Evolutionary conservation across 2,329 filamentous ascomycete genomes (phyloP), one percentile per base, ranked within the genome.

Genomic region (Fusarium mangiferae): DNA sequence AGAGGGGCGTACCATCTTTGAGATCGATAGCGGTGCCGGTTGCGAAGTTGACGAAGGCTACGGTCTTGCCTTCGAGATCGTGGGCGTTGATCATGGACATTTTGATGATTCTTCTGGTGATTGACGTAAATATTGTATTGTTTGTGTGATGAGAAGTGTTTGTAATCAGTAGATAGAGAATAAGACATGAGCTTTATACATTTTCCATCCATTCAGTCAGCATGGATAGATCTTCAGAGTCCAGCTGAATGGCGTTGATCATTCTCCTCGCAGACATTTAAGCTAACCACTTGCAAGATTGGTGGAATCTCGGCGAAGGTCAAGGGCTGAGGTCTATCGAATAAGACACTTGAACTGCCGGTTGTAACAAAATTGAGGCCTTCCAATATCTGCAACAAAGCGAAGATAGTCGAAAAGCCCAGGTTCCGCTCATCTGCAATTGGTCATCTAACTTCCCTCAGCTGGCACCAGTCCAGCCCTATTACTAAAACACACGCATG

Each of bases 211-310:
- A 3, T 26, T 10, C 4, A 6, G n/a, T 6, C 2, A n/a, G 11
- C 8, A 8, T 15, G 20, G 6, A 3, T 1, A 9, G 1, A n/a
- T 35, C 6, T 5, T 15, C 13, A 2, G 0, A 4, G 2, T 17
- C 7, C 11, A n/a, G 14, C 11, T 14, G 35, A 3, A 14, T 10
- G 0, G 4, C 0, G 51, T 8, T 54, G 24, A 39, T 54, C 24
- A 4, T 17, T 39, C 14, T 22, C 10, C 2, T 6, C 0, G 5
- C 5, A 2, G 17, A 13, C 2, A n/a, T 7, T 12, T 38, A 14
- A 38, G 35, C 51, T 39, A 9, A 17, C 13, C 14, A 17, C 13
- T 5, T 22, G 6, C 4, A 28, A 17, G 0, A 7, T 2, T 7
- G 14, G 7, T 13, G 20, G 20, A 28, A 13, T 3, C 5, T 14